A percentile compares a stretch with the other conserved stretches of the same genome.
Evolutionary conservation across 2,329 filamentous ascomycete species (phyloP).

Genomic region (Fusarium sororula): DNA sequence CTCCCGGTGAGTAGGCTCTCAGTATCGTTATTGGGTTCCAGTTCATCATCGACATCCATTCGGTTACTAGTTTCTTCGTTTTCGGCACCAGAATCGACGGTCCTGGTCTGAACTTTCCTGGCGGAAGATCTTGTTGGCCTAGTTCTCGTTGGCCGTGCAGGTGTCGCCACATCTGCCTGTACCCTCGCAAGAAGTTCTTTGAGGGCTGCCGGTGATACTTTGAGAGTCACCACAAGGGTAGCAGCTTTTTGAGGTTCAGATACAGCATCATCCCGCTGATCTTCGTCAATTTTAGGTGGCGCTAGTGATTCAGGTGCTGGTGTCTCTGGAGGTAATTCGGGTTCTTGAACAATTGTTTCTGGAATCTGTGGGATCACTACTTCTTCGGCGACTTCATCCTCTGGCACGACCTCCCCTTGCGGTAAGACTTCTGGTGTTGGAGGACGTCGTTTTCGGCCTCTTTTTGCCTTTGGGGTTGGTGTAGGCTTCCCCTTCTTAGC

Average conservation of each 20-base stretch:
- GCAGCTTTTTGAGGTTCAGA: background rate
- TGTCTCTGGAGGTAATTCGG: background rate
- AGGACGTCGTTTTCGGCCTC: background rate
- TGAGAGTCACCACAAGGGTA: constrained; percentile 18
- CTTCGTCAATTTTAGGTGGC: background rate
- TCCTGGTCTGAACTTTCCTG: background rate
- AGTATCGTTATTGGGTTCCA: background rate
- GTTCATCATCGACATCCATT: background rate
- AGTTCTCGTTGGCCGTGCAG: constrained; percentile 5
- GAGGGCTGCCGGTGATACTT: constrained; percentile 9
- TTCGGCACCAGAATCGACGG: background rate
- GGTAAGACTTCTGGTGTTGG: background rate
- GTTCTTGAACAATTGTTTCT: background rate
- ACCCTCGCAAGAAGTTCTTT: background rate
- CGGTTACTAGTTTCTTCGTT: background rate
- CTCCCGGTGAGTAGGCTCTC: constrained; percentile 33
- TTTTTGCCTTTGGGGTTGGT: constrained; percentile 3
- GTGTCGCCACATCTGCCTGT: background rate
- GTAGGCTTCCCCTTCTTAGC: constrained; percentile 16
- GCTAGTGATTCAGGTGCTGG: background rate
- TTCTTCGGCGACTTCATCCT: background rate
- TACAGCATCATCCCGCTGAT: background rate
- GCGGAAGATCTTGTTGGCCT: constrained; percentile 22
- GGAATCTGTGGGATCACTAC: background rate
- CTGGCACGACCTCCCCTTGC: background rate